These are phyloP conservation scores for Geosmithia morbida DNA, from an alignment of 2,329 filamentous ascomycete genomes.

Conservation along the genomic window DNA sequence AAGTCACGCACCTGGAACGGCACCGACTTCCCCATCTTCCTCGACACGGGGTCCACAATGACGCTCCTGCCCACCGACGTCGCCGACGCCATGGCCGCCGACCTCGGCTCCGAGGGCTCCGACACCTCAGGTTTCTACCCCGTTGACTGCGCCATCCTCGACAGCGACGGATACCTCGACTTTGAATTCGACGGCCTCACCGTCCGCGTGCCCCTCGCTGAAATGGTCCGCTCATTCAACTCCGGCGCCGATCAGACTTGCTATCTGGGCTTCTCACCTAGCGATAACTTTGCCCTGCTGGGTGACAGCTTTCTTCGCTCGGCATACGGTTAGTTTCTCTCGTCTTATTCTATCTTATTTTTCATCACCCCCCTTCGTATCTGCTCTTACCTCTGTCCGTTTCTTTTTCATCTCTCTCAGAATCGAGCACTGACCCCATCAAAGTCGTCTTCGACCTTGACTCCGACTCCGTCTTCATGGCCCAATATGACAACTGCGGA, in stretches of 20 bases:
- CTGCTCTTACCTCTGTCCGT: too few relatives aligned
- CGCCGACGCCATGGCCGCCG: constrained; percentile 29
- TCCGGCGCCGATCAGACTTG: constrained; percentile 16
- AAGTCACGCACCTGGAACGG: constrained; percentile 13
- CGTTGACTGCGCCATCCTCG: constrained; percentile 27
- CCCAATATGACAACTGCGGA: constrained; percentile 36
- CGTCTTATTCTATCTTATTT: neutral
- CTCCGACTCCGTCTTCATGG: constrained; percentile 30
- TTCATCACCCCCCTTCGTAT: neutral
- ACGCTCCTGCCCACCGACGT: constrained; percentile 48
- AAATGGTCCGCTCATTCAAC: constrained; percentile 22
- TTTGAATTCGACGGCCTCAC: constrained; percentile 33
- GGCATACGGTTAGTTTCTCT: constrained; percentile 26
- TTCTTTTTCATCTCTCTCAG: neutral
- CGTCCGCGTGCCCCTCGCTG: constrained; percentile 32
- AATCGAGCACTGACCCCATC: neutral
- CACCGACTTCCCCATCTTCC: constrained; percentile 39
- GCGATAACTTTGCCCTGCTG: constrained; percentile 30
- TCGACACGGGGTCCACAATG: constrained; percentile 58
- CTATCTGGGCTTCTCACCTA: constrained; percentile 34
- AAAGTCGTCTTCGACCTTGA: constrained; percentile 37
- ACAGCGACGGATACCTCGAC: constrained; percentile 26
- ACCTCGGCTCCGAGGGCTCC: constrained; percentile 27
- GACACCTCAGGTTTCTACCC: constrained; percentile 28
- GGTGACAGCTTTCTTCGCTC: constrained; percentile 39